Base-by-base conservation (phyloP, 148 eudicot genomes). In the Dianthus caryophyllus region DNA sequence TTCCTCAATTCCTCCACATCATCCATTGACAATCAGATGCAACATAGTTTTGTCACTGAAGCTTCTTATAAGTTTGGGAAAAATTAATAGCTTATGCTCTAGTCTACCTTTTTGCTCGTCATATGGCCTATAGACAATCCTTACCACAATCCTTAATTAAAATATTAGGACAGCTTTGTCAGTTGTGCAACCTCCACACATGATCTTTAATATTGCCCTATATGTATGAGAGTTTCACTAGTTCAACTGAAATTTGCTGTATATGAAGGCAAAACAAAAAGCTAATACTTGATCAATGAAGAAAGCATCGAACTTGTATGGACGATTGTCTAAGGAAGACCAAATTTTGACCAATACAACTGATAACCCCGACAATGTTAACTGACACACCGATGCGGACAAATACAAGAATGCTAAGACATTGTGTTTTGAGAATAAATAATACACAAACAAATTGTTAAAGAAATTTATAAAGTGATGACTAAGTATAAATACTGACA, bases 401-500 rank as follows among this genome's bases (percentile, higher is more conserved):
- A 41, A 41, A 2, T 3, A 33, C 38, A 33, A 33, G 38, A 7
- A 33, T 2, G 38, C 7, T 33, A 33, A 33, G 38, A 33, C 38
- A 33, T 33, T 33, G 7, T 33, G 38, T 41, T 41, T 3, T 41
- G 12, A 41, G 8, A 6, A 41, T 9, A 6, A 9, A 41, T 4
- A 41, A 41, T 41, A 41, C 44, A 41, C 44, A 41, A 41, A 41
- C 44, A 41, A 41, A 41, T 6, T 41, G 44, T 41, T 9, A 13
- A 6, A 3, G 44, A 41, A 6, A 59, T 11, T 6, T 4, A 39
- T 38, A 53, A 14, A 58, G 18, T 29, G 44, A 5, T 33, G 33
- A 31, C n/a, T 2, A 8, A 41, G 58, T 47, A 66, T 6, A 41
- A 9, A 50, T 47, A 80, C 98, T 89, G 75, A 93, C 98, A 81